These are phyloP conservation scores for Esteya vermicola DNA, from an alignment of 2,329 filamentous ascomycete species.

Conservation along the genomic window DNA sequence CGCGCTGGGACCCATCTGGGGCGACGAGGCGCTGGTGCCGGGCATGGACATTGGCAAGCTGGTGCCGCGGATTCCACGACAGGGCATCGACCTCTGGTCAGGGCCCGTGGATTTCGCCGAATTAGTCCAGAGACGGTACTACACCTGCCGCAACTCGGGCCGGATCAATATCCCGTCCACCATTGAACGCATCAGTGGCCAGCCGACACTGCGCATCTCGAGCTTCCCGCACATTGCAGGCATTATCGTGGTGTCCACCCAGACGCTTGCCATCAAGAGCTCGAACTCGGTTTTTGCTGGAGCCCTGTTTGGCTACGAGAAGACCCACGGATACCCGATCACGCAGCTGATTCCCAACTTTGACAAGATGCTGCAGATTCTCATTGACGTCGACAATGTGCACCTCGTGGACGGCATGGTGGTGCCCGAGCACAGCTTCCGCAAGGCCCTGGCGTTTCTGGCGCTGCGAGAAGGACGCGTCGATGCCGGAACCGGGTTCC, in stretches of 20 bases:
- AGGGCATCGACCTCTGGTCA: conserved; percentile 53
- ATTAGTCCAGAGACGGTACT: conserved; percentile 59
- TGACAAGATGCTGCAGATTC: conserved; percentile 63
- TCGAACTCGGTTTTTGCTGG: conserved; percentile 92
- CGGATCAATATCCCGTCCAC: conserved; percentile 74
- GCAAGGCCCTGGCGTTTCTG: conserved; percentile 72
- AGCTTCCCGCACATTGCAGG: conserved; percentile 96
- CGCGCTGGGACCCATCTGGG: conserved; percentile 79
- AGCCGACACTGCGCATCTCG: conserved; percentile 66
- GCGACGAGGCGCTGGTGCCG: conserved; percentile 47
- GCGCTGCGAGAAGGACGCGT: conserved; percentile 70
- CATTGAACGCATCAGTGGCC: conserved; percentile 56
- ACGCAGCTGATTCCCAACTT: conserved; percentile 76
- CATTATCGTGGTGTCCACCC: conserved; percentile 80
- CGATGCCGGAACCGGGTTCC: conserved; percentile 65
- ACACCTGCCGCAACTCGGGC: conserved; percentile 68
- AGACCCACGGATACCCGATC: conserved; percentile 67
- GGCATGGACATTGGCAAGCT: conserved; percentile 66
- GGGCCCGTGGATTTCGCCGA: conserved; percentile 68
- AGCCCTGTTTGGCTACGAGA: conserved; percentile 78
- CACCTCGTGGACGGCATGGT: conserved; percentile 85
- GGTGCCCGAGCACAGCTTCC: conserved; percentile 89
- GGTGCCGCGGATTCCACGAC: conserved; percentile 68
- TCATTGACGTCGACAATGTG: conserved; percentile 78
- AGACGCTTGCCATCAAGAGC: conserved; percentile 67